These are phyloP conservation scores for Sequoia sempervirens DNA, from an alignment of 75 land plant species.

Conservation along the genomic window DNA sequence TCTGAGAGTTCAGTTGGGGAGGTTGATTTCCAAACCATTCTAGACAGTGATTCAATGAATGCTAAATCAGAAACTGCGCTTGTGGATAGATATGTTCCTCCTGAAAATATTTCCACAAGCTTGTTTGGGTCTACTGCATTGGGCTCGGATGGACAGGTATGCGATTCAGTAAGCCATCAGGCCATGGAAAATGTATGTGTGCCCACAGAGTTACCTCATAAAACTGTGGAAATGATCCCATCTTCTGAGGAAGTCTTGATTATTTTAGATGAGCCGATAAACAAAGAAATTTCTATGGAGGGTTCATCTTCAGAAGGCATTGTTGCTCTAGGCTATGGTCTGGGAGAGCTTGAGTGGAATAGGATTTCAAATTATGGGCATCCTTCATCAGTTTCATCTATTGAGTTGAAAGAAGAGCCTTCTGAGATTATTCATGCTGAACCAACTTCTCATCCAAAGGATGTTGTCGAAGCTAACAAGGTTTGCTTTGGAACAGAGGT, in stretches of 20 bases:
- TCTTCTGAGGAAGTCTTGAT: constrained; percentile 2
- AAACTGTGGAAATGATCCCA: neutral
- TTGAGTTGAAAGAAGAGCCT: neutral
- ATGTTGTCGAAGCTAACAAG: neutral
- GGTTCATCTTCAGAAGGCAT: neutral
- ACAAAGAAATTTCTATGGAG: neutral
- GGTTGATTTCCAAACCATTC: neutral
- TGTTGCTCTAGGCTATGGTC: neutral
- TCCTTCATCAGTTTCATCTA: neutral
- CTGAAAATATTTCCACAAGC: neutral
- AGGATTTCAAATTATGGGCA: neutral
- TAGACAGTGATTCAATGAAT: constrained; percentile 1
- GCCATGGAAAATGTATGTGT: neutral
- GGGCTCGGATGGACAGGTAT: constrained; percentile 2
- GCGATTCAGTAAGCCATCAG: neutral
- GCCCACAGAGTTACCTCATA: neutral
- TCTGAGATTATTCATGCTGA: neutral
- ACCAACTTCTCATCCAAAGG: neutral
- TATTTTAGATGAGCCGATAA: neutral
- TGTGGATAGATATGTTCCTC: neutral
- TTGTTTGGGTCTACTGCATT: neutral
- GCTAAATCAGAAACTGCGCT: constrained; percentile 3
- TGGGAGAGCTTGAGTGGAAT: neutral
- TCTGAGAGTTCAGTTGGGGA: neutral
- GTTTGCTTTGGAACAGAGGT: neutral